These are phyloP conservation scores for Saturnispora zaruensis DNA, from an alignment of 805 yeast species.

Conservation along the genomic window DNA sequence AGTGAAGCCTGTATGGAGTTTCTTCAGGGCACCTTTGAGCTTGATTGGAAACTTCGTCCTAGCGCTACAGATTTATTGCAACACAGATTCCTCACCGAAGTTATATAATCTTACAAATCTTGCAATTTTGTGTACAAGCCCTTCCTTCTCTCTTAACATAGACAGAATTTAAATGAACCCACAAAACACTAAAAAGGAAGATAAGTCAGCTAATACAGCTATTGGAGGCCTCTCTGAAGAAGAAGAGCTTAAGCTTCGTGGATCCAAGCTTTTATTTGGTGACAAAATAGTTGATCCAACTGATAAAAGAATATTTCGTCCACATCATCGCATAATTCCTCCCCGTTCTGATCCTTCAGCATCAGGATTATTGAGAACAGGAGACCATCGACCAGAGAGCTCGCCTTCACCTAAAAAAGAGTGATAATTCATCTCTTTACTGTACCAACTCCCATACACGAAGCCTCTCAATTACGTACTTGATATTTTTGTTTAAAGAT, in stretches of 20 bases:
- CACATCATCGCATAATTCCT: conserved; percentile 9
- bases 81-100: conserved; percentile 4
- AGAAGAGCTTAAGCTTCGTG: neutral
- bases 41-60: conserved; percentile 68
- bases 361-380: conserved; percentile 5
- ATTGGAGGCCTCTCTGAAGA: neutral
- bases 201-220: neutral
- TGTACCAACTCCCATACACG: neutral
- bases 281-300: conserved; percentile 13
- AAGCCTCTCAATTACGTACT: neutral
- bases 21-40: conserved; percentile 55
- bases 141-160: neutral
- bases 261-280: conserved; percentile 13
- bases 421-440: neutral
- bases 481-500: neutral
- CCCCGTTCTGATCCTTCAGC: neutral
- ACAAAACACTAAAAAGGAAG: neutral
- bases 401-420: neutral
- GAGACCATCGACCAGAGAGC: conserved; percentile 7
- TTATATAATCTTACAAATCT: neutral
- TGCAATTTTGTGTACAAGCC: neutral
- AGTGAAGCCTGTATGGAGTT: conserved; percentile 63
- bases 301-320: conserved; percentile 11
- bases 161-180: neutral
- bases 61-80: conserved; percentile 20